Evolutionary conservation across 78 protist species (phyloP).

Genomic region (Dictyostelium capitatum): DNA sequence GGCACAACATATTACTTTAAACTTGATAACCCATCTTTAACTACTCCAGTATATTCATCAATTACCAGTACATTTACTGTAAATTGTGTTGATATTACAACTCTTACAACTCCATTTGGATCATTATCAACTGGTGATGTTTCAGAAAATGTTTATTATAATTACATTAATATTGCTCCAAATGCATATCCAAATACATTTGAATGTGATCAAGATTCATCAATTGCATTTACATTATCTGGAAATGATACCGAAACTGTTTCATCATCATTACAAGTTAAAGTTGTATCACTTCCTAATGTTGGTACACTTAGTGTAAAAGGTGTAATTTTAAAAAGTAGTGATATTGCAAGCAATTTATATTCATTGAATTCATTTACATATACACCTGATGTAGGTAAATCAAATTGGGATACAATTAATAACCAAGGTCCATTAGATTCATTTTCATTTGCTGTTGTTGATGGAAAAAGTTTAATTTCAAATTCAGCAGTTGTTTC

Average conservation of each 20-base stretch:
- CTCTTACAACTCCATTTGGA: neutral
- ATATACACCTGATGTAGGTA: constrained; percentile 25
- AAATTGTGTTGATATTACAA: neutral
- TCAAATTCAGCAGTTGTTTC: neutral
- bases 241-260: constrained; percentile 14
- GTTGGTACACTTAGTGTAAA: constrained; percentile 19
- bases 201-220: neutral
- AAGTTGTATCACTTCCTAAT: neutral
- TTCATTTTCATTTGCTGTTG: neutral
- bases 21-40: neutral
- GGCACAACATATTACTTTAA: neutral
- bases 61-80: neutral
- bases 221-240: neutral
- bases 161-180: neutral
- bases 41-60: neutral
- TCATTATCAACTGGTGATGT: neutral
- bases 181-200: neutral
- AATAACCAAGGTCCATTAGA: constrained; percentile 21
- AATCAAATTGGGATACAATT: constrained; percentile 13
- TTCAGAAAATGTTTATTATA: neutral
- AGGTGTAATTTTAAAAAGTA: neutral
- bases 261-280: neutral
- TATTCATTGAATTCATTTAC: neutral
- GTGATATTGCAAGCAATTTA: neutral
- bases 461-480: neutral